Evolutionary conservation across 345 rosid species (phyloP).

Genomic region (Populus nigra): DNA sequence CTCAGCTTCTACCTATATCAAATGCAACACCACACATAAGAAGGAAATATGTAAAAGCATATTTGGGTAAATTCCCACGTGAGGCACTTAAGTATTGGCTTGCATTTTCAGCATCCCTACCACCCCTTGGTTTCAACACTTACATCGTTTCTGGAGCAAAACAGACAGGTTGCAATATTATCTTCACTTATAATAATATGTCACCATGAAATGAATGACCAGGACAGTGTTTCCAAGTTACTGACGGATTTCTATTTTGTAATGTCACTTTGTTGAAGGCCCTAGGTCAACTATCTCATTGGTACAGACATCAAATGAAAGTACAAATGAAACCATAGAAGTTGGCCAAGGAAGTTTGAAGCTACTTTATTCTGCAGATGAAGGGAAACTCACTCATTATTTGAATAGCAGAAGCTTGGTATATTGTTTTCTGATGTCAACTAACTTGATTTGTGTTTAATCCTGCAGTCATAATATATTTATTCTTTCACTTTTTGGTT

Average conservation of each 20-base stretch:
- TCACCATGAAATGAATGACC: conserved; percentile 7
- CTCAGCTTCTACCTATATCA: conserved; percentile 76
- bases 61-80: conserved; percentile 58
- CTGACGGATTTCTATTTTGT: conserved; percentile 17
- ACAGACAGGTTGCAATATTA: conserved; percentile 50
- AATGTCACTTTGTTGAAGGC: conserved; percentile 32
- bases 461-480: not conserved
- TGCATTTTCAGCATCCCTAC: conserved; percentile 81
- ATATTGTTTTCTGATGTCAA: conserved; percentile 7
- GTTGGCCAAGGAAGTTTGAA: conserved; percentile 82
- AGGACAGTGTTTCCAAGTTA: not conserved
- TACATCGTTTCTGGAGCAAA: conserved; percentile 60
- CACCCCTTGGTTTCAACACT: conserved; percentile 89
- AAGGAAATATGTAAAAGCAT: conserved; percentile 61
- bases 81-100: conserved; percentile 61
- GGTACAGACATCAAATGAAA: conserved; percentile 42
- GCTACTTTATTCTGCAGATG: conserved; percentile 52
- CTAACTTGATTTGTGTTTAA: not conserved
- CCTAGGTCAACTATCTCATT: conserved; percentile 46
- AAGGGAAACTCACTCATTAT: conserved; percentile 56
- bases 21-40: conserved; percentile 47
- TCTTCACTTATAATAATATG: conserved; percentile 6
- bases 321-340: conserved; percentile 42
- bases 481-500: not conserved
- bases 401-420: conserved; percentile 61